Conservation (phyloP, 108 stramenopile genomes). For the Cyclotella sp. region DNA sequence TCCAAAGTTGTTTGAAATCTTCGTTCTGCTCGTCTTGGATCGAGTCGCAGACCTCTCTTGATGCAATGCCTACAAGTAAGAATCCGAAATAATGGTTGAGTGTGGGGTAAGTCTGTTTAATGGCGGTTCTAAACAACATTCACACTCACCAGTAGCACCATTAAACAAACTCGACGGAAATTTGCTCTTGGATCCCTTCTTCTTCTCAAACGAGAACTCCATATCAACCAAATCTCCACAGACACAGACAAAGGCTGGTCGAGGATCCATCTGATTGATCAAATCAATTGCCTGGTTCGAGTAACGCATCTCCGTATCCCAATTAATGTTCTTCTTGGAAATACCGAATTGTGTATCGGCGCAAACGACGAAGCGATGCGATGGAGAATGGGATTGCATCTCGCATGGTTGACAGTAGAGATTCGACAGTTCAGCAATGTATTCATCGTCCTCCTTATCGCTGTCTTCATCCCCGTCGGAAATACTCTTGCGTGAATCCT, state of each 20-base stretch:
- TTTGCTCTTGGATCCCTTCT: slow-evolving; percentile 45
- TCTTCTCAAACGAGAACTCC: slow-evolving; percentile 55
- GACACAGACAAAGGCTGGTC: slow-evolving; percentile 71
- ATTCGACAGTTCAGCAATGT: neutral
- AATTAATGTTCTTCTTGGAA: slow-evolving; percentile 53
- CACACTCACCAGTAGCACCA: neutral
- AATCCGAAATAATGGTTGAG: neutral
- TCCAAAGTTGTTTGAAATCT: slow-evolving; percentile 65
- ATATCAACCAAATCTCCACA: slow-evolving; percentile 83
- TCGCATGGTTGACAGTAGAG: slow-evolving; percentile 23
- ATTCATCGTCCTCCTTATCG: slow-evolving; percentile 9
- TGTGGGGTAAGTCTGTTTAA: neutral
- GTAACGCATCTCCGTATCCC: slow-evolving; percentile 71
- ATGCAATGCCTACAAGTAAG: slow-evolving; percentile 24
- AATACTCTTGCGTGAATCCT: neutral
- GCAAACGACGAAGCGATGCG: slow-evolving; percentile 64
- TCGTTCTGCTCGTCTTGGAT: slow-evolving; percentile 68
- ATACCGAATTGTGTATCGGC: slow-evolving; percentile 79
- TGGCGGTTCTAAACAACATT: neutral
- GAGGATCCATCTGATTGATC: slow-evolving; percentile 65
- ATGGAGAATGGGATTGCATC: slow-evolving; percentile 19
- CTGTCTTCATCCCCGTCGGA: neutral
- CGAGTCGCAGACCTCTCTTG: slow-evolving; percentile 62
- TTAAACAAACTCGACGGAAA: slow-evolving; percentile 19
- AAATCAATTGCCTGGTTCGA: slow-evolving; percentile 52